These are phyloP conservation scores for Chaetomium tenue DNA, from an alignment of 495 filamentous ascomycete species.

Conservation along the genomic window DNA sequence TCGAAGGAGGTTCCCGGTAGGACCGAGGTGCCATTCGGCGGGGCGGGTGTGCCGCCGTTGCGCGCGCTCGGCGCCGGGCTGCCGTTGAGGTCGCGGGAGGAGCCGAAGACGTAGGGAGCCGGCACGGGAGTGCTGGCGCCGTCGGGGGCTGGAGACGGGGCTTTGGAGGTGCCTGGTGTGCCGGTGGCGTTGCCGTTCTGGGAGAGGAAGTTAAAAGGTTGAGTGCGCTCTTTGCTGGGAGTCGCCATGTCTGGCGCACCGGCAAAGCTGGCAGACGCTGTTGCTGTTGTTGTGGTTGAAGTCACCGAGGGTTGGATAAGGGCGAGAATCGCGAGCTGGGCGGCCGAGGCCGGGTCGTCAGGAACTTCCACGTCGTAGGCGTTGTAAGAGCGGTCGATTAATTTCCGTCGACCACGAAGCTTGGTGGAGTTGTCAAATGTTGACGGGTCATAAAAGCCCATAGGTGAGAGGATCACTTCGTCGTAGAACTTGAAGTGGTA, in stretches of 20 bases:
- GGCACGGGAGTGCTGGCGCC: slow-evolving; percentile 65
- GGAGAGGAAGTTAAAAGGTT: slow-evolving; percentile 55
- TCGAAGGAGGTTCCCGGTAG: slow-evolving; percentile 23
- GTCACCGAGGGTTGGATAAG: slow-evolving; percentile 62
- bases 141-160: slow-evolving; percentile 83
- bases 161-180: slow-evolving; percentile 79
- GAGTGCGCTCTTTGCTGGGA: slow-evolving; percentile 53
- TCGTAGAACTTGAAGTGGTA: slow-evolving; percentile 95
- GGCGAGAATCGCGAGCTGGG: slow-evolving; percentile 74
- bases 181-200: slow-evolving; percentile 57
- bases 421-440: slow-evolving; percentile 82
- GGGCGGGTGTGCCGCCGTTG: slow-evolving; percentile 49
- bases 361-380: slow-evolving; percentile 81
- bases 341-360: slow-evolving; percentile 83
- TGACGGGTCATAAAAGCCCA: slow-evolving; percentile 82
- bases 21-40: slow-evolving; percentile 32
- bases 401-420: slow-evolving; percentile 68
- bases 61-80: slow-evolving; percentile 47
- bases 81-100: slow-evolving; percentile 43
- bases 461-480: slow-evolving; percentile 83
- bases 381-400: slow-evolving; percentile 83
- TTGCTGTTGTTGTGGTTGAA: slow-evolving; percentile 30
- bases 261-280: slow-evolving; percentile 34
- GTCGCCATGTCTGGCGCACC: slow-evolving; percentile 45
- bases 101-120: slow-evolving; percentile 51